phyloP scores from a whole-genome alignment of 371 early-diverging fungal species.

The Haplosporangium sp. region DNA sequence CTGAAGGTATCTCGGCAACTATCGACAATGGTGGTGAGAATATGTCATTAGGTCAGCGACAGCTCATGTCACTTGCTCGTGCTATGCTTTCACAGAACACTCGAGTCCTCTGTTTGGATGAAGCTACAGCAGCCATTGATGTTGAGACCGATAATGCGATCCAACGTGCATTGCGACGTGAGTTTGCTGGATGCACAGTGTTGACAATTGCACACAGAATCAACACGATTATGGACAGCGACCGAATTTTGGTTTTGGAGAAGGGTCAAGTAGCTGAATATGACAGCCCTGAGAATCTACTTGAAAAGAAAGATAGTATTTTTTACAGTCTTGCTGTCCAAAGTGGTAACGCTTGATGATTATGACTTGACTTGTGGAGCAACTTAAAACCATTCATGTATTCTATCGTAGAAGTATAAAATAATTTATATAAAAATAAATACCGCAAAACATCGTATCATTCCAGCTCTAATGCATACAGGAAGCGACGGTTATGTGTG shows the following conservation, averaged over 20 bases:
- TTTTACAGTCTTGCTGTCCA: constrained; percentile 69
- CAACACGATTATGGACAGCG: constrained; percentile 81
- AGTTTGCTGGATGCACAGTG: constrained; percentile 84
- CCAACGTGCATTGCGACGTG: constrained; percentile 81
- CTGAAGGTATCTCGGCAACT: constrained; percentile 21
- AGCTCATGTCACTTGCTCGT: constrained; percentile 79
- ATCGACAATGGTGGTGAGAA: constrained; percentile 68
- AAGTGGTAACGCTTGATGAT: constrained; percentile 17
- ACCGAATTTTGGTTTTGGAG: constrained; percentile 78
- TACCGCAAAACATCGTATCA: no score
- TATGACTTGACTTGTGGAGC: no score
- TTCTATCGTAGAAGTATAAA: no score
- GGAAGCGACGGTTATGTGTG: no score
- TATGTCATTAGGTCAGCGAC: constrained; percentile 81
- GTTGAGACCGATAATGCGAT: constrained; percentile 75
- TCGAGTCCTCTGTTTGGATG: constrained; percentile 83
- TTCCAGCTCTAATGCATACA: no score
- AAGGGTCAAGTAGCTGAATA: constrained; percentile 72
- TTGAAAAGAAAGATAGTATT: constrained; percentile 60
- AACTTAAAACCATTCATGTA: no score
- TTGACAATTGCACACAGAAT: constrained; percentile 88
- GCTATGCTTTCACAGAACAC: constrained; percentile 69
- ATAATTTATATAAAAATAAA: no score
- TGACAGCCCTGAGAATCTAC: constrained; percentile 68
- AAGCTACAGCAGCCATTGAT: constrained; percentile 71